These are phyloP conservation scores for Cercophora samala DNA, from an alignment of 495 filamentous ascomycete genomes.

Conservation along the genomic window DNA sequence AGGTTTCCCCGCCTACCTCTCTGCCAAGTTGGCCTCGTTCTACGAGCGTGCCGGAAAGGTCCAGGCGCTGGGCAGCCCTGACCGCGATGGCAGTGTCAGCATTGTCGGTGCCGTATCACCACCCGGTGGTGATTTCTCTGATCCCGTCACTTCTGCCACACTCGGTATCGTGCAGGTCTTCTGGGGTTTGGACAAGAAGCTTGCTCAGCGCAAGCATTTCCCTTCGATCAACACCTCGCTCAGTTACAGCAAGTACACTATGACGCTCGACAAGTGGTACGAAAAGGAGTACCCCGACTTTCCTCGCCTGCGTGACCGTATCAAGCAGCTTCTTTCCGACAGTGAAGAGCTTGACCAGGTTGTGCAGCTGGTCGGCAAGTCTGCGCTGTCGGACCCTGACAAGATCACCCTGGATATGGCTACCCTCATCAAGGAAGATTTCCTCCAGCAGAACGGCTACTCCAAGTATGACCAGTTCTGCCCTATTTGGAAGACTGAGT, in stretches of 20 bases:
- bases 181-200: conserved; percentile 99
- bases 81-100: conserved; percentile 85
- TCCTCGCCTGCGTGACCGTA: conserved; percentile 84
- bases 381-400: conserved; percentile 89
- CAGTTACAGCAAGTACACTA: conserved; percentile 97
- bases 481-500: conserved; percentile 98
- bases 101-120: conserved; percentile 98
- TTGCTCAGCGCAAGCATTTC: conserved; percentile 98
- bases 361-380: conserved; percentile 97
- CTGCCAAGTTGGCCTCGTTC: conserved; percentile 95
- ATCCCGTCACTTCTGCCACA: conserved; percentile 92
- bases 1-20: conserved; percentile 96
- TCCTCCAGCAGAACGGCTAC: conserved; percentile 99
- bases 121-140: conserved; percentile 97
- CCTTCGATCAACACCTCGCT: conserved; percentile 94
- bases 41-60: conserved; percentile 96
- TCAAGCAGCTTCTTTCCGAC: conserved; percentile 87
- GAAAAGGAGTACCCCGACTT: conserved; percentile 90
- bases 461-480: conserved; percentile 99
- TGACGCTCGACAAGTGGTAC: conserved; percentile 84
- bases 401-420: conserved; percentile 98
- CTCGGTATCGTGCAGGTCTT: conserved; percentile 98
- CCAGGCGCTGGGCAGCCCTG: conserved; percentile 79
- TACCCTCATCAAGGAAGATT: conserved; percentile 93
- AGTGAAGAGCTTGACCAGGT: conserved; percentile 98